Percentiles rank a stretch among this genome's conserved stretches.
Evolutionary conservation across 2,329 filamentous ascomycete genomes (phyloP).

Genomic region (Fusarium hainanense): DNA sequence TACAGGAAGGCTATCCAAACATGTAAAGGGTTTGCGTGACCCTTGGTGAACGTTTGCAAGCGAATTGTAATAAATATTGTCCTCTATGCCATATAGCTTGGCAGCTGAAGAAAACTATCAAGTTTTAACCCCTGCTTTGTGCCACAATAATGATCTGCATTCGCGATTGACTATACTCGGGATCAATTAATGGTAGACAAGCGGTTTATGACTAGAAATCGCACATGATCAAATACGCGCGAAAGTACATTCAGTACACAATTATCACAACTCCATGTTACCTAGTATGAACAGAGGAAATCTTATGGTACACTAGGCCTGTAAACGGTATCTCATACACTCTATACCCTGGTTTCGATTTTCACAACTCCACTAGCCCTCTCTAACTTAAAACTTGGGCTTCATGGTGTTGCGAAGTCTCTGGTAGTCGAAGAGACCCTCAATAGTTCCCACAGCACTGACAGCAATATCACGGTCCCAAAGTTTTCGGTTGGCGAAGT

Average conservation of each 20-base stretch:
- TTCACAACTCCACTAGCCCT: constrained; percentile 48
- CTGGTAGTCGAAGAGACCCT: constrained; percentile 84
- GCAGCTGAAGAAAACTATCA: background rate
- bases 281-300: constrained; percentile 55
- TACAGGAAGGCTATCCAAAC: background rate
- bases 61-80: background rate
- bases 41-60: background rate
- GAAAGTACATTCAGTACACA: constrained; percentile 31
- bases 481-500: constrained; percentile 92
- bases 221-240: background rate
- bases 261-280: constrained; percentile 49
- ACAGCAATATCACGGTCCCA: constrained; percentile 98
- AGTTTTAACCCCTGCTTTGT: background rate
- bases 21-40: background rate
- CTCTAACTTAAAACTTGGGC: constrained; percentile 71
- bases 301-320: constrained; percentile 67
- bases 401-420: constrained; percentile 86
- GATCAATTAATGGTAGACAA: background rate
- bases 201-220: background rate
- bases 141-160: background rate
- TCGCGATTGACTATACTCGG: background rate
- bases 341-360: constrained; percentile 62
- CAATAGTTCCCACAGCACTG: constrained; percentile 91
- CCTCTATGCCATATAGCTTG: background rate
- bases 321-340: constrained; percentile 66